Percentiles rank a stretch among this genome's conserved stretches.
Evolutionary conservation across 176 grass and related monocot genomes (phyloP).

Genomic region (Raddia guianensis): DNA sequence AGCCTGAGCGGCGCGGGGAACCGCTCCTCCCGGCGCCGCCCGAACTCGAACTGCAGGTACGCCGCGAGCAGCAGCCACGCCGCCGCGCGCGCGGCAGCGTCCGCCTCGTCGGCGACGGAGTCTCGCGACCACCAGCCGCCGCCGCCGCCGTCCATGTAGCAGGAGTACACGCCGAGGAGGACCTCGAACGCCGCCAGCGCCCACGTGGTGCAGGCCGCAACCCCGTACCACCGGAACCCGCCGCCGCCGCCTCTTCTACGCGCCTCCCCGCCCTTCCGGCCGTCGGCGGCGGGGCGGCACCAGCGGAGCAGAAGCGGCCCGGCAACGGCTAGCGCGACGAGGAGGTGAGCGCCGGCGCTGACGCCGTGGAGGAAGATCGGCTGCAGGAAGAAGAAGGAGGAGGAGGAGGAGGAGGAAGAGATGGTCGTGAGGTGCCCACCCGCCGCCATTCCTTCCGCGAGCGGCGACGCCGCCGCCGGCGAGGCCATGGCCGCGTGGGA

Average conservation of each 20-base stretch:
- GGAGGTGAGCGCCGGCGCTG: slow-evolving; percentile 21
- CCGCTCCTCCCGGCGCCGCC: slow-evolving; percentile 39
- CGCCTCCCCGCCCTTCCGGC: slow-evolving; percentile 5
- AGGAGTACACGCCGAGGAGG: slow-evolving; percentile 34
- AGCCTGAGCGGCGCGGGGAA: slow-evolving; percentile 58
- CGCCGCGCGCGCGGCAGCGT: slow-evolving; percentile 46
- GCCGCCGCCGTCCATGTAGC: slow-evolving; percentile 24
- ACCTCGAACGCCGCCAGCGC: slow-evolving; percentile 31
- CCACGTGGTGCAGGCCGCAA: slow-evolving; percentile 41
- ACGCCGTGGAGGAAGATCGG: slow-evolving; percentile 33
- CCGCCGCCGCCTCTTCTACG: background rate
- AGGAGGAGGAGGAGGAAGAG: background rate
- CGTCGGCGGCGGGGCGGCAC: background rate
- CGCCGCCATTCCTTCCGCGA: slow-evolving; percentile 14
- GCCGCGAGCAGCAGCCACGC: slow-evolving; percentile 63
- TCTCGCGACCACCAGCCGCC: slow-evolving; percentile 41
- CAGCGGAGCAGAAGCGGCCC: slow-evolving; percentile 13
- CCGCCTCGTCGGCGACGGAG: slow-evolving; percentile 18
- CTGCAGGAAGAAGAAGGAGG: background rate
- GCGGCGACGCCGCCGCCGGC: slow-evolving; percentile 14
- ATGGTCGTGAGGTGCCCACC: background rate
- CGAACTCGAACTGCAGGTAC: slow-evolving; percentile 54
- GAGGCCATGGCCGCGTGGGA: background rate
- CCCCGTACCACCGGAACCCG: slow-evolving; percentile 27
- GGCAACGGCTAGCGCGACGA: slow-evolving; percentile 44